phyloP scores from a whole-genome alignment of 2,329 filamentous ascomycete genomes.

The Tolypocladium ophioglossoides region DNA sequence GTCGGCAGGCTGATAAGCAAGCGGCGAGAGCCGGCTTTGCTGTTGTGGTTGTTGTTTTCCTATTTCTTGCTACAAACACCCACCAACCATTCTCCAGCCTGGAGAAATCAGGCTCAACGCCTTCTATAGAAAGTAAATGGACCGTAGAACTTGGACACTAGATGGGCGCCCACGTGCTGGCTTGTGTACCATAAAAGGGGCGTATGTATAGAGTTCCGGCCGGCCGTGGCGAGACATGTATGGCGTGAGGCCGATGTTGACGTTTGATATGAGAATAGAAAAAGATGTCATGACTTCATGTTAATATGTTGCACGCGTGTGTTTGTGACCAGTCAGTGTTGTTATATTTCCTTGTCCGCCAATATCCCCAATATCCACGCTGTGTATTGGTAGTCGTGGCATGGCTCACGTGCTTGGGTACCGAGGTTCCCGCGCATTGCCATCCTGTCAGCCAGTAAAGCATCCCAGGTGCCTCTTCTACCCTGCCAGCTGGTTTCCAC shows the following conservation, averaged over 20 bases:
- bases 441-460: not conserved
- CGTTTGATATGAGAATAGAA: not conserved
- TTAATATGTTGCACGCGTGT: not conserved
- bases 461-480: too few relatives aligned
- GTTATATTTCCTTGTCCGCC: not conserved
- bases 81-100: not conserved
- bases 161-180: conserved; percentile 1
- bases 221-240: not conserved
- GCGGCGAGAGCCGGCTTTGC: not conserved
- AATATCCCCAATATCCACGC: too few relatives aligned
- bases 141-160: conserved; percentile 2
- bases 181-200: not conserved
- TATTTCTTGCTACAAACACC: not conserved
- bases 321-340: not conserved
- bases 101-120: not conserved
- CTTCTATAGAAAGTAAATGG: conserved; percentile 1
- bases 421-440: not conserved
- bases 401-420: not conserved
- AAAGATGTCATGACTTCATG: not conserved
- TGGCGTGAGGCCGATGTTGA: not conserved
- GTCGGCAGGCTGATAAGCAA: not conserved
- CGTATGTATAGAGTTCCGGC: not conserved
- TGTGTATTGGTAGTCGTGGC: too few relatives aligned
- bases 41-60: not conserved
- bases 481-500: too few relatives aligned